Base-by-base conservation (phyloP, 345 rosid genomes). In the Lumnitzera racemosa region DNA sequence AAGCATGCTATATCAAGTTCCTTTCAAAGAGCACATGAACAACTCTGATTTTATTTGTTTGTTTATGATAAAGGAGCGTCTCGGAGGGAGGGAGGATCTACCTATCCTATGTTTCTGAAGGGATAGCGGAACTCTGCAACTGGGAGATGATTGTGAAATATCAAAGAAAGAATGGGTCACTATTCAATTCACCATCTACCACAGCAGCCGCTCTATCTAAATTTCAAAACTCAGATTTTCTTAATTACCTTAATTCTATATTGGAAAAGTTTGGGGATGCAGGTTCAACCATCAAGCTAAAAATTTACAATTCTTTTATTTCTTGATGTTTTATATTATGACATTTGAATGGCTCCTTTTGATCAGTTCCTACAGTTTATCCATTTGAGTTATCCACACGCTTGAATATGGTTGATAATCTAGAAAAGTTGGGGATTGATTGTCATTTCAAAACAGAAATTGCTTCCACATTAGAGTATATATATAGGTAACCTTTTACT, bases 141-240 rank as follows among this genome's bases (percentile, higher is more conserved):
- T 5, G 5, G 31, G 31, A 27, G 31, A 27, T 27, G 78, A 70
- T 81, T 53, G 74, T 75, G 73, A 87, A 82, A 61, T 81, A 81
- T 72, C 90, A 89, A 67, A 76, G 84, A 60, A 79, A 71, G 71
- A 80, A 89, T 24, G 96, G 98, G 0, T 91, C 92, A 3, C 57
- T 91, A 66, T 91, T 81, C 57, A 78, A 91, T 73, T 91, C 96
- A 64, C 98, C 96, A 57, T 82, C 98, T n/a, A 55, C 96, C 69
- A 85, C 98, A 55, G 98, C 96, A 46, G 90, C 89, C 51, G 87
- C 91, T 53, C 70, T 79, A 70, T 66, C 66, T 50, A 83, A 78
- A 63, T 71, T 79, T 61, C 74, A 72, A 27, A 75, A 89, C 63
- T 72, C 73, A 55, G 71, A 69, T 4, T 89, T 95, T 71, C 85